Percentiles rank a stretch among this genome's conserved stretches.
These are phyloP conservation scores for Dillenia suffruticosa DNA, from an alignment of 164 flowering plant species.

Conservation along the genomic window DNA sequence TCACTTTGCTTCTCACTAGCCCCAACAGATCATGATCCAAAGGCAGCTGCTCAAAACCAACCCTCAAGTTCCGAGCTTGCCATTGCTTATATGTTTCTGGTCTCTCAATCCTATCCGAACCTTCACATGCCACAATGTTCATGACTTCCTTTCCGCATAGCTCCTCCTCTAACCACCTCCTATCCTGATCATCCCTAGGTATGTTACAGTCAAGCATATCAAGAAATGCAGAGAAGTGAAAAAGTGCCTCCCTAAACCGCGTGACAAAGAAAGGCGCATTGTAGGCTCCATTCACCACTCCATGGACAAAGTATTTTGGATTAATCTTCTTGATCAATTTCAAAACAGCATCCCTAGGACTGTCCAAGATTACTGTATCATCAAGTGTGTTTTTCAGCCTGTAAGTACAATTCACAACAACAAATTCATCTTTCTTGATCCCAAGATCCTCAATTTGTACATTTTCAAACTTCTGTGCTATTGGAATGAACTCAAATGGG, in stretches of 20 bases:
- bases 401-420: conserved; percentile 32
- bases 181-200: conserved; percentile 9
- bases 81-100: conserved; percentile 9
- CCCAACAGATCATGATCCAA: conserved; percentile 8
- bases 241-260: conserved; percentile 15
- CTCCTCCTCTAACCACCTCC: conserved; percentile 13
- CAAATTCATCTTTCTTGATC: conserved; percentile 24
- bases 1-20: conserved; percentile 4
- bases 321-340: conserved; percentile 32
- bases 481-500: conserved; percentile 31
- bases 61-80: conserved; percentile 10
- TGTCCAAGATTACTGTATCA: conserved; percentile 31
- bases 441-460: conserved; percentile 35
- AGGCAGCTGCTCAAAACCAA: conserved; percentile 13
- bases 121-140: conserved; percentile 22
- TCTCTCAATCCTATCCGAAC: conserved; percentile 10
- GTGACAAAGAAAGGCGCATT: conserved; percentile 15
- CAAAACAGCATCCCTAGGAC: conserved; percentile 36
- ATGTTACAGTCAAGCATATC: conserved; percentile 13
- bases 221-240: conserved; percentile 10
- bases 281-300: conserved; percentile 11
- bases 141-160: conserved; percentile 13
- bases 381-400: conserved; percentile 27
- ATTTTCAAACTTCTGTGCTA: conserved; percentile 46
- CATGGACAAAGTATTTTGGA: conserved; percentile 19